These are phyloP conservation scores for Sordariomycetes sp. DNA, from an alignment of 2,329 filamentous ascomycete genomes.

Conservation along the genomic window DNA sequence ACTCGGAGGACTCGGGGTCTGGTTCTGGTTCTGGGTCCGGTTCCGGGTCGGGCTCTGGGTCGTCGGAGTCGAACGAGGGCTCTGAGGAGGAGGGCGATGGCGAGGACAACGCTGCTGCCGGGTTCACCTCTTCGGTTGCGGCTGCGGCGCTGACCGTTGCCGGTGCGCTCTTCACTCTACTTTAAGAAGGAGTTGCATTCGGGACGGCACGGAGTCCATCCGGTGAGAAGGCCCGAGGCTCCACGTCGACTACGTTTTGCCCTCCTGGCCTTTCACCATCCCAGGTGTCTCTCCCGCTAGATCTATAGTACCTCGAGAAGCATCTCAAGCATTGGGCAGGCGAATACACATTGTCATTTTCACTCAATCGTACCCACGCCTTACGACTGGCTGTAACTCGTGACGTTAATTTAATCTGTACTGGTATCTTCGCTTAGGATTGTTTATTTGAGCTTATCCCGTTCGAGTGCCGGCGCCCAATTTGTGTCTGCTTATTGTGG, in stretches of 20 bases:
- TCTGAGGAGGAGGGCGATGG: not conserved
- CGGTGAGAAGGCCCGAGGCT: not conserved
- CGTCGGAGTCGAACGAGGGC: not conserved
- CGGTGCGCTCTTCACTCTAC: slow-evolving; percentile 3
- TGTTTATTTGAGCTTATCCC: too few relatives aligned
- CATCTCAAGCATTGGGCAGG: not conserved
- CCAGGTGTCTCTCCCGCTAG: too few relatives aligned
- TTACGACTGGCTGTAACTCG: not conserved
- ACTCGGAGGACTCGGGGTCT: not conserved
- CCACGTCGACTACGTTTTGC: not conserved
- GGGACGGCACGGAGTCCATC: not conserved
- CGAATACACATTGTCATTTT: too few relatives aligned
- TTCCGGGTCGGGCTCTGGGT: not conserved
- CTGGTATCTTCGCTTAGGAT: too few relatives aligned
- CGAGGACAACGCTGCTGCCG: not conserved
- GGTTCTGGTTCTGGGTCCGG: not conserved
- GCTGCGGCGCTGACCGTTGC: slow-evolving; percentile 2
- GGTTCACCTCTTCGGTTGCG: not conserved
- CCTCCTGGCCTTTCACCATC: too few relatives aligned
- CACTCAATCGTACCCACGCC: not conserved
- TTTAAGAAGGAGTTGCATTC: not conserved
- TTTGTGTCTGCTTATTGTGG: too few relatives aligned
- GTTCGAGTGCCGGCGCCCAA: too few relatives aligned
- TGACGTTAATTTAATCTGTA: too few relatives aligned
- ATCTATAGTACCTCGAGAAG: not conserved